A percentile compares a stretch with the other conserved stretches of the same genome.
Conservation (phyloP, 441 rosid species). For the Daphne laureola region DNA sequence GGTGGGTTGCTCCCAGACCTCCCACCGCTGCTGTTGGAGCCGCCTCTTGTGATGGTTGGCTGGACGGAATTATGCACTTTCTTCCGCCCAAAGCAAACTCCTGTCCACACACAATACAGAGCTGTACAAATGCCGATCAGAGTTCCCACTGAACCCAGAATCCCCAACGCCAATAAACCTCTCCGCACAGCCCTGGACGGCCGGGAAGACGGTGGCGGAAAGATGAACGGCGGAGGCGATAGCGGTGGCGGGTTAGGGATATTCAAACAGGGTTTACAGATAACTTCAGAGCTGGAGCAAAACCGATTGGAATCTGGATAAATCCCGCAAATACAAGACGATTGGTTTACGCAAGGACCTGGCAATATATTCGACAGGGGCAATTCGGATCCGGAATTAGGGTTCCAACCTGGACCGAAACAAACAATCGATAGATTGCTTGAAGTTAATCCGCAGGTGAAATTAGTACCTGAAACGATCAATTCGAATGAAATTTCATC, state of each 20-base stretch:
- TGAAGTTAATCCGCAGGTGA: constrained; percentile 60
- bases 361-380: constrained; percentile 50
- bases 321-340: constrained; percentile 44
- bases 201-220: constrained; percentile 10
- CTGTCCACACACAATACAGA: constrained; percentile 66
- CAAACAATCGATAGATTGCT: constrained; percentile 48
- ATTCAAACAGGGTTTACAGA: constrained; percentile 41
- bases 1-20: constrained; percentile 39
- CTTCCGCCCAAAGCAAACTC: constrained; percentile 51
- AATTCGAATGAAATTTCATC: constrained; percentile 42
- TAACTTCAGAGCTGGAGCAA: constrained; percentile 52
- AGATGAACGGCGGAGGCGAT: constrained; percentile 6
- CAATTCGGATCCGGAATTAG: constrained; percentile 7
- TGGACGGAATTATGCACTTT: constrained; percentile 61
- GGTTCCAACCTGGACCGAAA: constrained; percentile 61
- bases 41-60: constrained; percentile 53
- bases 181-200: constrained; percentile 34
- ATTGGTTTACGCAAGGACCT: constrained; percentile 50
- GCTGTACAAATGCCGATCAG: constrained; percentile 51
- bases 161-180: constrained; percentile 50
- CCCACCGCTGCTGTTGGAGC: constrained; percentile 37
- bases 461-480: constrained; percentile 57
- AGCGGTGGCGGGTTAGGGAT: constrained; percentile 1
- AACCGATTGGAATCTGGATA: constrained; percentile 38
- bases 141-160: constrained; percentile 68